Percentiles rank a stretch among this genome's conserved stretches.
Evolutionary conservation across 2,329 filamentous ascomycete genomes (phyloP).

Genomic region (Monilinia fructigena): DNA sequence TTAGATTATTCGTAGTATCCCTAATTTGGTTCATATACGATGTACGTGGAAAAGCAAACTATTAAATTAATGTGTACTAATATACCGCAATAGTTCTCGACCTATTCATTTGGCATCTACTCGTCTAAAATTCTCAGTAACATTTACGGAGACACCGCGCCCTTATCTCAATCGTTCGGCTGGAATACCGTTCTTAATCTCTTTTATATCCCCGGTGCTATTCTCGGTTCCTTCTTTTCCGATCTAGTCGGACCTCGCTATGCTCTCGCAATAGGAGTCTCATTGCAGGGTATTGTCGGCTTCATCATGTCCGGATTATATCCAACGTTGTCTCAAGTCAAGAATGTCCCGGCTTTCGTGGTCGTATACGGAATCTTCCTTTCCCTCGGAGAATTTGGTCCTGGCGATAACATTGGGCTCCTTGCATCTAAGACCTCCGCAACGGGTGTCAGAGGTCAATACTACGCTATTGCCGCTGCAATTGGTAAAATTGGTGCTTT

Average conservation of each 20-base stretch:
- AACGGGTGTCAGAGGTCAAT: constrained; percentile 80
- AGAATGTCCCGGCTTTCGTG: constrained; percentile 72
- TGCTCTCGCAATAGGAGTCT: constrained; percentile 69
- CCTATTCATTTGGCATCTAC: constrained; percentile 85
- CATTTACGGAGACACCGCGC: constrained; percentile 57
- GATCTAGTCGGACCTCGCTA: constrained; percentile 78
- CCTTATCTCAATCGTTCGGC: constrained; percentile 76
- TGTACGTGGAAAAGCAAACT: constrained; percentile 42
- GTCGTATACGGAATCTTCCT: constrained; percentile 79
- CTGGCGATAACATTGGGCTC: constrained; percentile 88
- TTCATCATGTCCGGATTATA: constrained; percentile 89
- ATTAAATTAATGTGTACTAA: neutral
- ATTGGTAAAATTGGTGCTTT: constrained; percentile 79
- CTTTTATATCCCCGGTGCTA: constrained; percentile 83
- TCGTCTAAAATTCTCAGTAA: constrained; percentile 70
- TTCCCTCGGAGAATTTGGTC: constrained; percentile 75
- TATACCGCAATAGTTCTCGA: constrained; percentile 58
- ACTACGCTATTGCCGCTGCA: constrained; percentile 70
- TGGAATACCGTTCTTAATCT: constrained; percentile 88
- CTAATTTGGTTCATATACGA: constrained; percentile 86
- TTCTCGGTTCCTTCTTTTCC: constrained; percentile 72
- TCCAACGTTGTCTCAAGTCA: constrained; percentile 60
- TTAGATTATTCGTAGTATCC: constrained; percentile 66
- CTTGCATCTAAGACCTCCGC: constrained; percentile 84
- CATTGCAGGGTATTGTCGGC: constrained; percentile 72